These are phyloP conservation scores for Elongisporangium undulatum DNA, from an alignment of 352 stramenopile genomes.

Conservation along the genomic window DNA sequence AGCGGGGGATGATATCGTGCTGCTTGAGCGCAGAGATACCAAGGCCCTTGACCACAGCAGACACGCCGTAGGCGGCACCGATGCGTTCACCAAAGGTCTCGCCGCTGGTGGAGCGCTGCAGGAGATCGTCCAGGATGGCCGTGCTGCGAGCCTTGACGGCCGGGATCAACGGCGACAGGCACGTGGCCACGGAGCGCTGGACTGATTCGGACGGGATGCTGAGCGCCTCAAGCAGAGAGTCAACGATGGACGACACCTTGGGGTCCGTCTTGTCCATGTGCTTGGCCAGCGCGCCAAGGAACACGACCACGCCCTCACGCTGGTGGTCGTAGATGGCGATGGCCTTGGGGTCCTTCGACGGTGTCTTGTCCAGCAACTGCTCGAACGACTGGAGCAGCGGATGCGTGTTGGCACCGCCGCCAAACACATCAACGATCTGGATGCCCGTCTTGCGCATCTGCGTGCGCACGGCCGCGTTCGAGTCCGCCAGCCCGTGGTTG, in stretches of 20 bases:
- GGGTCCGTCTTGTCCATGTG: slow-evolving; percentile 88
- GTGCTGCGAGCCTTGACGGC: slow-evolving; percentile 74
- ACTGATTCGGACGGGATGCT: slow-evolving; percentile 92
- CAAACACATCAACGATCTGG: slow-evolving; percentile 67
- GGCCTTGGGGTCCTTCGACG: slow-evolving; percentile 36
- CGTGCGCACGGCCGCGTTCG: slow-evolving; percentile 61
- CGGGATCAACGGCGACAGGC: slow-evolving; percentile 86
- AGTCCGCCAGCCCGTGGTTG: slow-evolving; percentile 67
- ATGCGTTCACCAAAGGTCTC: slow-evolving; percentile 87
- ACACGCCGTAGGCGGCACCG: slow-evolving; percentile 97
- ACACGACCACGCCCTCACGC: slow-evolving; percentile 88
- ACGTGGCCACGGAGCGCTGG: slow-evolving; percentile 89
- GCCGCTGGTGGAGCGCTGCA: slow-evolving; percentile 63
- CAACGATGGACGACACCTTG: slow-evolving; percentile 86
- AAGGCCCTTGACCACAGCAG: slow-evolving; percentile 98
- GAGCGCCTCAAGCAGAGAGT: slow-evolving; percentile 85
- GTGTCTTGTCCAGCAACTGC: slow-evolving; percentile 60
- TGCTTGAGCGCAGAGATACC: slow-evolving; percentile 98
- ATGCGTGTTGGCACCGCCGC: slow-evolving; percentile 57
- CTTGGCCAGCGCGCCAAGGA: slow-evolving; percentile 84
- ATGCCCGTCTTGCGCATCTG: slow-evolving; percentile 86
- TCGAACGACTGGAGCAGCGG: slow-evolving; percentile 74
- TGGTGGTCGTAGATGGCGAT: slow-evolving; percentile 81
- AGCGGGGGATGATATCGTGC: slow-evolving; percentile 94
- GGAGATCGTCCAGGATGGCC: slow-evolving; percentile 66